Evolutionary conservation across 139 green algal genomes (phyloP).

Genomic region (Chlamydomonas incerta): DNA sequence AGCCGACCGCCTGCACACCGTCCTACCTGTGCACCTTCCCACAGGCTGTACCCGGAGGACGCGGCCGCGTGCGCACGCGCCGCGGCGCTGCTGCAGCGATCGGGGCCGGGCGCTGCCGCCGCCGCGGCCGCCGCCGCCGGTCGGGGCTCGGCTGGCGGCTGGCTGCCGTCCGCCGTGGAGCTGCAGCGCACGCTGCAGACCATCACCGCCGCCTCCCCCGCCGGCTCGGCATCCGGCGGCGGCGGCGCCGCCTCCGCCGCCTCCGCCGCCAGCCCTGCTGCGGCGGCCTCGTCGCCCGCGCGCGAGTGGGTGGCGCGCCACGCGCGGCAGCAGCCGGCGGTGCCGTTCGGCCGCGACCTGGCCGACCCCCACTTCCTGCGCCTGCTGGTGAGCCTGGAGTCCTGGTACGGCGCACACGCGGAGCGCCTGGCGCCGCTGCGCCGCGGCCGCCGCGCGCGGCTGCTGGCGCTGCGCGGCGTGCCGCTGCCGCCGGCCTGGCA

Average conservation of each 20-base stretch:
- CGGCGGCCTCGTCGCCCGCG: background rate
- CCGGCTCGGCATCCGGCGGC: background rate
- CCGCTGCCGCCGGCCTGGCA: background rate
- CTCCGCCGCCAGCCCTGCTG: background rate
- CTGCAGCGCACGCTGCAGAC: background rate
- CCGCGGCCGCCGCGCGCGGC: background rate
- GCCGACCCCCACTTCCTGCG: too few species aligned
- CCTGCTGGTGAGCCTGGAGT: too few species aligned
- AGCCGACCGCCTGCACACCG: too few species aligned
- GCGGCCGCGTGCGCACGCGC: background rate
- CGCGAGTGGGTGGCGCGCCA: too few species aligned
- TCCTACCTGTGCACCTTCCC: background rate
- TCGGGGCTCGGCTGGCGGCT: background rate
- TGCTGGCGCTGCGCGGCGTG: conserved; percentile 10
- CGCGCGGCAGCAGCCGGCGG: too few species aligned
- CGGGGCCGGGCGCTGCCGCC: background rate
- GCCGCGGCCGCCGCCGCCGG: background rate
- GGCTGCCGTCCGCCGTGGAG: background rate
- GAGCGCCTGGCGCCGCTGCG: background rate
- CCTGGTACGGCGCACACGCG: background rate
- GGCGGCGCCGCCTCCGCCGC: background rate
- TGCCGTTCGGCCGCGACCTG: too few species aligned
- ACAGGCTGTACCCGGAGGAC: conserved; percentile 20
- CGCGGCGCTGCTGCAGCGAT: background rate
- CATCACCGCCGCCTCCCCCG: background rate